Percentiles rank a stretch among this genome's conserved stretches.
These are phyloP conservation scores for Apiotrichum gracile DNA, from an alignment of 1,284 basidiomycete genomes.

Conservation along the genomic window DNA sequence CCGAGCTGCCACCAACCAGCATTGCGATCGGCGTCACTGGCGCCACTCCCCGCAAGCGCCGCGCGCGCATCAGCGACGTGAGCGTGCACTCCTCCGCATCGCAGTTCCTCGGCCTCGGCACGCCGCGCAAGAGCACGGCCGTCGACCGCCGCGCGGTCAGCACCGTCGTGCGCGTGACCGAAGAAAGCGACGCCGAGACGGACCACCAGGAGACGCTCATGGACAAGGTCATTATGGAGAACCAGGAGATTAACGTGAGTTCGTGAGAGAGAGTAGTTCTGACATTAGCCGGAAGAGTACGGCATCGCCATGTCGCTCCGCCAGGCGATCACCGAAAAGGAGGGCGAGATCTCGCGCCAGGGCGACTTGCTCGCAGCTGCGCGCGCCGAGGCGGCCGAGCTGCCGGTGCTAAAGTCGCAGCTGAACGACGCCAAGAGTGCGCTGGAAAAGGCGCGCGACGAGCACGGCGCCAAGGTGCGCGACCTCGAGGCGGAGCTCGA, in stretches of 20 bases:
- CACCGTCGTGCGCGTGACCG: slow-evolving; percentile 28
- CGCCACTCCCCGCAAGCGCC: slow-evolving; percentile 30
- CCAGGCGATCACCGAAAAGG: slow-evolving; percentile 26
- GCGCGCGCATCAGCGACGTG: slow-evolving; percentile 45
- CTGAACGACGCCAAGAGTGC: slow-evolving; percentile 16
- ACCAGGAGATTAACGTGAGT: slow-evolving; percentile 5
- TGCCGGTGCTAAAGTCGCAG: slow-evolving; percentile 1
- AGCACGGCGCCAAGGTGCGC: slow-evolving; percentile 16
- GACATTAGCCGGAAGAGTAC: neutral
- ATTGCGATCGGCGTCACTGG: slow-evolving; percentile 16
- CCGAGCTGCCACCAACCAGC: slow-evolving; percentile 28
- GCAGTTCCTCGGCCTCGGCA: slow-evolving; percentile 27
- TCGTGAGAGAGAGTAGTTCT: neutral
- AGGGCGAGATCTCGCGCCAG: slow-evolving; percentile 22
- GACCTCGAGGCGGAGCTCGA: slow-evolving; percentile 29
- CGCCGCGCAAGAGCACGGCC: slow-evolving; percentile 19
- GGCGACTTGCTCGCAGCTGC: slow-evolving; percentile 5
- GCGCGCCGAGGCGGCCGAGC: slow-evolving; percentile 10
- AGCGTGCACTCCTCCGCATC: slow-evolving; percentile 17
- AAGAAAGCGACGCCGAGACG: slow-evolving; percentile 21
- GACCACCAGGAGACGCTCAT: slow-evolving; percentile 12
- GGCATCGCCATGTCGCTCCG: slow-evolving; percentile 17
- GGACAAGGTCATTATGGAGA: slow-evolving; percentile 12
- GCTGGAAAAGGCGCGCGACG: slow-evolving; percentile 9
- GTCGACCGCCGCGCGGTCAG: slow-evolving; percentile 41